Evolutionary conservation across 495 filamentous ascomycete genomes (phyloP).

Genomic region (Aspergillus taichungensis): DNA sequence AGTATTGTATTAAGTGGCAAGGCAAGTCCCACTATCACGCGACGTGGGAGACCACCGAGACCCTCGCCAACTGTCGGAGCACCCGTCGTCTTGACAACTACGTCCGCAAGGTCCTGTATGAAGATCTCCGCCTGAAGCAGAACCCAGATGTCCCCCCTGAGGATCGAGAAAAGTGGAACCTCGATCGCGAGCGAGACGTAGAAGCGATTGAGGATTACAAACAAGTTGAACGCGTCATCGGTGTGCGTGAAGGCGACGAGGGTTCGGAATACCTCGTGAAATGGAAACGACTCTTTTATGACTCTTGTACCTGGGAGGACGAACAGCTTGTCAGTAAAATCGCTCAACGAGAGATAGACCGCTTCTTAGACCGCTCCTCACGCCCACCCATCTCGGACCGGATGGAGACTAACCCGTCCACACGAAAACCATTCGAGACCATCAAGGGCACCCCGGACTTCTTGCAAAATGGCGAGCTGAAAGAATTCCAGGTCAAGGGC

Average conservation of each 20-base stretch:
- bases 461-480: conserved; percentile 74
- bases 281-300: conserved; percentile 81
- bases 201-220: conserved; percentile 80
- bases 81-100: conserved; percentile 89
- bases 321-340: conserved; percentile 63
- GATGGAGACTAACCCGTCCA: conserved; percentile 62
- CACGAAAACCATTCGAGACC: conserved; percentile 59
- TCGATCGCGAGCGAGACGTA: conserved; percentile 78
- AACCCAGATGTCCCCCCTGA: conserved; percentile 70
- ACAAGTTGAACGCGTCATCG: conserved; percentile 87
- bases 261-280: conserved; percentile 83
- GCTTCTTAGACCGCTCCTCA: conserved; percentile 72
- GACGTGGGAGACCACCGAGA: conserved; percentile 79
- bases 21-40: conserved; percentile 88
- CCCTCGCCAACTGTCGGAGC: conserved; percentile 59
- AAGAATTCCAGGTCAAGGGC: conserved; percentile 90
- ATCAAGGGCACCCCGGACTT: conserved; percentile 76
- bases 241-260: conserved; percentile 62
- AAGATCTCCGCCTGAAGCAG: conserved; percentile 60
- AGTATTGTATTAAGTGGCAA: conserved; percentile 98
- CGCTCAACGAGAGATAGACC: conserved; percentile 80
- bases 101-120: conserved; percentile 67
- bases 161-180: conserved; percentile 80
- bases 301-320: conserved; percentile 90
- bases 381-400: conserved; percentile 68